Percentiles rank a stretch among this genome's conserved stretches.
phyloP scores from a whole-genome alignment of 1,284 basidiomycete genomes.

The Rhodotorula sp. region DNA sequence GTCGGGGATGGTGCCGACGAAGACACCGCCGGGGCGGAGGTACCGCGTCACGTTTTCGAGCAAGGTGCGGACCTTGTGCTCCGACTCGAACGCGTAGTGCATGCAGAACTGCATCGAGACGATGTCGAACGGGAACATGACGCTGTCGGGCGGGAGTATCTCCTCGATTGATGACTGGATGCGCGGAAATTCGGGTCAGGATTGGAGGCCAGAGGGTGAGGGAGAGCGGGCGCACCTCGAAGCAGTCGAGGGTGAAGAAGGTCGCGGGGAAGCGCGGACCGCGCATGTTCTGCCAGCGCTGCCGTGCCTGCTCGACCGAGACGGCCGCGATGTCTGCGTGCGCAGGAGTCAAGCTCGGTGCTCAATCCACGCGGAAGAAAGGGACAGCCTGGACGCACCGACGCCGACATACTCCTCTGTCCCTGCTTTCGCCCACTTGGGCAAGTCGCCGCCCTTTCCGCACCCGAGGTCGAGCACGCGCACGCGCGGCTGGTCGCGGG shows the following conservation, averaged over 20 bases:
- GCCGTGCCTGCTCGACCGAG: constrained; percentile 84
- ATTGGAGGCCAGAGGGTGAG: no score
- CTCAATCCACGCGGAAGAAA: no score
- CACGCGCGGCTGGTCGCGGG: constrained; percentile 52
- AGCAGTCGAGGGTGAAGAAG: constrained; percentile 90
- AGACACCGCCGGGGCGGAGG: constrained; percentile 78
- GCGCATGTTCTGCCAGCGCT: constrained; percentile 62
- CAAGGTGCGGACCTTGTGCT: constrained; percentile 84
- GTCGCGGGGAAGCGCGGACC: constrained; percentile 66
- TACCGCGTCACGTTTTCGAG: constrained; percentile 83
- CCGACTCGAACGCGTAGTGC: constrained; percentile 96
- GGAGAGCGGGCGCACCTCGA: constrained; percentile 55
- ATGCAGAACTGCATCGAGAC: constrained; percentile 99
- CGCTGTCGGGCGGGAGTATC: constrained; percentile 60
- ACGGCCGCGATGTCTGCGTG: constrained; percentile 80
- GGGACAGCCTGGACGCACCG: constrained; percentile 55
- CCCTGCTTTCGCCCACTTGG: constrained; percentile 90
- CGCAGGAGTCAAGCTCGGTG: no score
- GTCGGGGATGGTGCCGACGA: constrained; percentile 93
- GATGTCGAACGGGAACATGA: constrained; percentile 72
- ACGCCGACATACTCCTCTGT: constrained; percentile 78
- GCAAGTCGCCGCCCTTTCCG: constrained; percentile 96
- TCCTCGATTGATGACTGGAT: constrained; percentile 57
- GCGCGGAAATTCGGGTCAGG: not conserved
- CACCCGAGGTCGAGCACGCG: constrained; percentile 95